Percentiles rank a stretch among this genome's conserved stretches.
phyloP scores from a whole-genome alignment of 257 asterid species.

The Nicotiana attenuata region DNA sequence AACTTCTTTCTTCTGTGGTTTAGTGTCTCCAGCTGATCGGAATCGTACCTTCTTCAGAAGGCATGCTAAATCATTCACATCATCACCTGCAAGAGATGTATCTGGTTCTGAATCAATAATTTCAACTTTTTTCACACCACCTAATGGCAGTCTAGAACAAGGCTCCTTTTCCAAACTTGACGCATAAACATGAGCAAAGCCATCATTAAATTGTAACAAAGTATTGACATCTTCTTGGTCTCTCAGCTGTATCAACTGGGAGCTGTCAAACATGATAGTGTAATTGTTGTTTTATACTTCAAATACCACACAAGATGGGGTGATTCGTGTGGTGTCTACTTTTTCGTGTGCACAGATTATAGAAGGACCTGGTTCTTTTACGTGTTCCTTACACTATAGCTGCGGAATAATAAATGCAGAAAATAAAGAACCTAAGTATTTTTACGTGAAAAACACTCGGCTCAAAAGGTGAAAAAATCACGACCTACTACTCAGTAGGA shows the following conservation, averaged over 20 bases:
- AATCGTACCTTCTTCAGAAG: constrained; percentile 27
- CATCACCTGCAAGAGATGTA: constrained; percentile 15
- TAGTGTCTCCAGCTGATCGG: constrained; percentile 18
- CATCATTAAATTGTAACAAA: neutral
- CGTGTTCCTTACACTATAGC: no score
- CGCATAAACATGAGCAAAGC: neutral
- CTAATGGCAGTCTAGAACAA: constrained; percentile 1
- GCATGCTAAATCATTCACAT: constrained; percentile 25
- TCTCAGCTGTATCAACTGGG: constrained; percentile 9
- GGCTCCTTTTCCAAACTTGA: neutral
- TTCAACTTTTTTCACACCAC: constrained; percentile 25
- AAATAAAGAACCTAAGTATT: no score
- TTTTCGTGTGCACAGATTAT: no score
- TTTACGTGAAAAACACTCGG: no score
- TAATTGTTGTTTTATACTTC: no score
- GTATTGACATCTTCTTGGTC: constrained; percentile 13
- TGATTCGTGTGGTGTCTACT: no score
- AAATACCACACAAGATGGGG: no score
- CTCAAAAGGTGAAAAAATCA: no score
- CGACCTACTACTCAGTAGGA: no score
- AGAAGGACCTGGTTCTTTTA: no score
- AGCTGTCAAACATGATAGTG: constrained; percentile 5
- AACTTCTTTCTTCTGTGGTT: constrained; percentile 16
- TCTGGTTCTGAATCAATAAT: constrained; percentile 21
- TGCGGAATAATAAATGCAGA: no score